Evolutionary conservation across 257 asterid species (phyloP).

Genomic region (Lantana camara): DNA sequence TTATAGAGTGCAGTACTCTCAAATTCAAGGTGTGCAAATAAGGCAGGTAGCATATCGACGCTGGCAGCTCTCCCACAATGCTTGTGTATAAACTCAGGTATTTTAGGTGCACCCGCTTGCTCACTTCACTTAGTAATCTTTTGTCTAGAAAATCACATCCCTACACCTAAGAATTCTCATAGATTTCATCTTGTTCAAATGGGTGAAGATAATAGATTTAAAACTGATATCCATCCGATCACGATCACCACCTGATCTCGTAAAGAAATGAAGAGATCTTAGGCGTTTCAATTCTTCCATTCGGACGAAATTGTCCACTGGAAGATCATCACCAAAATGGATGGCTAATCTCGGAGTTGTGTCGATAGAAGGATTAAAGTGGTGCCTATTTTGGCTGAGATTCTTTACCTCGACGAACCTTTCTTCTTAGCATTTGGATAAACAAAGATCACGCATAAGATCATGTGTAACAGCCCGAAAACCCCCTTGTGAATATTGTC

Average conservation of each 20-base stretch:
- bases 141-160: not conserved
- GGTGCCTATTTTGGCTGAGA: no score
- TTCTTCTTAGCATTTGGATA: slow-evolving; percentile 24
- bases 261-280: not conserved
- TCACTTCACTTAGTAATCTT: not conserved
- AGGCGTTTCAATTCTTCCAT: not conserved
- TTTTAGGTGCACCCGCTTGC: slow-evolving; percentile 17
- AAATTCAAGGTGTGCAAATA: slow-evolving; percentile 17
- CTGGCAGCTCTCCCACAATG: not conserved
- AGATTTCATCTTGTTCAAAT: not conserved
- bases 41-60: not conserved
- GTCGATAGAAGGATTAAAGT: no score
- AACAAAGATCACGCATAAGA: slow-evolving; percentile 30
- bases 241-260: not conserved
- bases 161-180: not conserved
- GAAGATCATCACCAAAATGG: not conserved
- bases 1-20: accelerated
- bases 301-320: no score
- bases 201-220: no score
- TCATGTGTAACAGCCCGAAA: no score
- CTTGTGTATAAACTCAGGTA: not conserved
- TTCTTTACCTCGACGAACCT: not conserved
- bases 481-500: no score
- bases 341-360: not conserved
- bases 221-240: no score